Percentiles rank a stretch among this genome's conserved stretches.
phyloP scores from a whole-genome alignment of 352 stramenopile species.

The Phytopythium boreale region DNA sequence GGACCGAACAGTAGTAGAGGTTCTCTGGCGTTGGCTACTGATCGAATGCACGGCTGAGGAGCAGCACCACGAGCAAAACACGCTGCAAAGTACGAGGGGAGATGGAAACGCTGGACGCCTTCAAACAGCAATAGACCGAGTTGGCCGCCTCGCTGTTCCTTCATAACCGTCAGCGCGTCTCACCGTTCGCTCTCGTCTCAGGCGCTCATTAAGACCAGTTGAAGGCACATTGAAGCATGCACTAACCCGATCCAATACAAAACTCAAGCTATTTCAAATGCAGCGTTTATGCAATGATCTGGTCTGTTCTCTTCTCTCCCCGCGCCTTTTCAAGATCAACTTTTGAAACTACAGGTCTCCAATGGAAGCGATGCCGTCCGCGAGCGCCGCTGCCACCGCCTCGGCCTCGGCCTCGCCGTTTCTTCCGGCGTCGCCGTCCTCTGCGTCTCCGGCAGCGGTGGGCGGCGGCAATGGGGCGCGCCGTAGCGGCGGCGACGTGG shows the following conservation, averaged over 20 bases:
- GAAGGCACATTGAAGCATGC: neutral
- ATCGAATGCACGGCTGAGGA: too few species aligned
- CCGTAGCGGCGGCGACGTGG: constrained; percentile 34
- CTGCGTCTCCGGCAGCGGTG: neutral
- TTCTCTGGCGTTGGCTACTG: too few species aligned
- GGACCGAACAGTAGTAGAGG: too few species aligned
- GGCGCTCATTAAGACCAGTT: neutral
- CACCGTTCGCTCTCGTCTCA: too few species aligned
- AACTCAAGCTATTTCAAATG: neutral
- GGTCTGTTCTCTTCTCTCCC: neutral
- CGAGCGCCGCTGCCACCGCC: neutral
- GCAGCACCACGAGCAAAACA: too few species aligned
- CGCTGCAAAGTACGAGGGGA: too few species aligned
- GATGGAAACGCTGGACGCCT: too few species aligned
- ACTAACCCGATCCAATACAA: neutral
- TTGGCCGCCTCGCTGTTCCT: neutral
- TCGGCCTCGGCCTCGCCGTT: neutral
- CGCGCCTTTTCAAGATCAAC: constrained; percentile 5
- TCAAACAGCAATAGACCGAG: too few species aligned
- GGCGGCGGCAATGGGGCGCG: neutral
- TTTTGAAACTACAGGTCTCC: neutral
- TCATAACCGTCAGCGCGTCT: neutral
- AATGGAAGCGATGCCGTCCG: constrained; percentile 4
- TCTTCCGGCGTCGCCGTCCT: neutral
- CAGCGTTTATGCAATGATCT: neutral